A percentile compares a stretch with the other conserved stretches of the same genome.
Conservation (phyloP, 805 yeast species). For the Saccharomycopsis sp. region DNA sequence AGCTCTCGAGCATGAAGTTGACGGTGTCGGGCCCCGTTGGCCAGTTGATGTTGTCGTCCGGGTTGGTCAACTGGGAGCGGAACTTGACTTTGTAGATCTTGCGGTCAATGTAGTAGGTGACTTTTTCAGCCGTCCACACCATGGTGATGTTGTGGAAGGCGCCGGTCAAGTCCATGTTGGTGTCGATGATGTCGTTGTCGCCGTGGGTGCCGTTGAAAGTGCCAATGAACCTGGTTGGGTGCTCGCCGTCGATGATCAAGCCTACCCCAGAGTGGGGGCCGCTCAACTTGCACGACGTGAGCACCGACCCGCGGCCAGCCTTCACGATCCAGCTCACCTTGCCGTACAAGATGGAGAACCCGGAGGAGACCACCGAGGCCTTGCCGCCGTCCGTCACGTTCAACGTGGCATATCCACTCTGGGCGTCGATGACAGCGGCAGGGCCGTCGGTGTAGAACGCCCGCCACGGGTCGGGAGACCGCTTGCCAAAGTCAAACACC, state of each 20-base stretch:
- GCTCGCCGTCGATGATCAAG: conserved; percentile 9
- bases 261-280: conserved; percentile 16
- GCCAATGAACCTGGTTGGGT: conserved; percentile 9
- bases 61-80: conserved; percentile 11
- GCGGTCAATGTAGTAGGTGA: conserved; percentile 26
- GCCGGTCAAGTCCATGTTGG: conserved; percentile 6
- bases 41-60: conserved; percentile 19
- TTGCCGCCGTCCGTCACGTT: conserved; percentile 10
- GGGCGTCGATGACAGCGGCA: neutral
- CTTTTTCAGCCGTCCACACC: conserved; percentile 9
- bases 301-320: conserved; percentile 6
- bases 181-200: conserved; percentile 12
- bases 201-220: conserved; percentile 16
- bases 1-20: conserved; percentile 16
- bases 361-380: conserved; percentile 14
- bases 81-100: conserved; percentile 21
- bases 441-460: conserved; percentile 11
- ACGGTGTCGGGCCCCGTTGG: conserved; percentile 20
- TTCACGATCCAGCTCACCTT: conserved; percentile 12
- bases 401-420: neutral
- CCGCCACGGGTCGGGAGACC: conserved; percentile 7
- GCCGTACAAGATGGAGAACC: conserved; percentile 16
- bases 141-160: conserved; percentile 12
- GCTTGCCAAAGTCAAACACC: conserved; percentile 1
- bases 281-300: conserved; percentile 17